Evolutionary conservation across 2,329 filamentous ascomycete genomes (phyloP), one percentile per base, ranked within the genome.

Genomic region (Cercospora sp.): DNA sequence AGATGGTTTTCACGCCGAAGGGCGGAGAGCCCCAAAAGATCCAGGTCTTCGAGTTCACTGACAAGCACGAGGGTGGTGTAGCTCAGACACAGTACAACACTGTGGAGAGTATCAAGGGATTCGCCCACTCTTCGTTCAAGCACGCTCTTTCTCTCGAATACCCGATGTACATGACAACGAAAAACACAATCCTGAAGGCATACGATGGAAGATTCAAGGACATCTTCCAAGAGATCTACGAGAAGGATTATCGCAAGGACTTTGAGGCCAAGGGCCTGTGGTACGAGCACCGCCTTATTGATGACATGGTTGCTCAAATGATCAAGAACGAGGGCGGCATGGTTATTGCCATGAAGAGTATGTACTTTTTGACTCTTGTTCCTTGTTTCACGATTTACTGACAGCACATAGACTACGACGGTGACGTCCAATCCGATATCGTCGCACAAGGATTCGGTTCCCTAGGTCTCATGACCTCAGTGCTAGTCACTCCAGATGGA

Each of bases 301-400:
- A 99, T 83, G 95, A 99, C 84, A 98, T 99, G 95, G 95, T 99
- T 72, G 95, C 95, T 60, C 95, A 99, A 87, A 99, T 99, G 95
- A 91, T 99, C 87, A 99, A 99, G 91, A 95, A 91, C 83, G 89
- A 90, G 77, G 95, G 95, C 75, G 95, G 95, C 72, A 97, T 95
- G 83, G 89, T 98, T 80, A 97, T 98, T 87, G 95, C 95, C 70
- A 88, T 98, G 81, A 99, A 99, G 90, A 98, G 93, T 96, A 80
- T 81, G 89, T 85, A 45, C 8, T 23, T 26, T 12, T 4, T 4
- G 53, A 30, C 23, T 18, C 18, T 5, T 13, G 28, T 36, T 28
- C 18, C 9, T 23, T 13, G 28, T 26, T 20, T 16, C 5, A 59
- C 45, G 9, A 36, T 28, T 23, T 64, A 45, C 65, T 75, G 66